Base-by-base conservation (phyloP, 345 rosid genomes). In the Alliaria petiolata region DNA sequence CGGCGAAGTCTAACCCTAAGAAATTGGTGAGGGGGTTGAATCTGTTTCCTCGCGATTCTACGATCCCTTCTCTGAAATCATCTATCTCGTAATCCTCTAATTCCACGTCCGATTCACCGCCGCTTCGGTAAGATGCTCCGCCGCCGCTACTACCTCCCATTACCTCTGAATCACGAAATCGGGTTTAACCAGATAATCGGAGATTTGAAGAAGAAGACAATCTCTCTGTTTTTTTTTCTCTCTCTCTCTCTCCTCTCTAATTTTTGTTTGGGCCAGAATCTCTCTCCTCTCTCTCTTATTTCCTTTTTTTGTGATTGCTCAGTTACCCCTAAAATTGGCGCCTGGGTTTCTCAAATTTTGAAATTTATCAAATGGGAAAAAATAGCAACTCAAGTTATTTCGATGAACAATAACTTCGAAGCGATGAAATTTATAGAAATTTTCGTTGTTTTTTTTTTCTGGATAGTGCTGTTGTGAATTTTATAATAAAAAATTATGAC, bases 61-160 rank as follows among this genome's bases (percentile, higher is more conserved):
- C 65, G 8, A 55, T 61, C 9, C 15, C 75, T 7, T 69, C 70
- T 12, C 71, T 50, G 38, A 36, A 62, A 62, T 69, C 79, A 54
- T 76, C 79, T 9, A 76, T 70, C 66, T 69, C 71, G 65, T 76
- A 69, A 26, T 76, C 75, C 15, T 76, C 79, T 25, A 42, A 8
- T 43, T 69, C 79, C 8, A 10, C 54, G 10, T 46, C 79, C 1
- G 65, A 69, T 7, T 76, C 79, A 0, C 19, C 70, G 11, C 45
- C 43, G 62, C 78, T 68, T 43, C 74, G 64, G 31, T 40, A 60
- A 14, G 78, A 59, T 15, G 0, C 55, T 50, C 56, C 78, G 15
- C 39, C 75, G 22, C 61, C 47, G 59, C 46, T 56, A 5, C 71
- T 62, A 12, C 75, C 71, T 55, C 75, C 79, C 71, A 69, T 67